Percentiles rank a stretch among this genome's conserved stretches.
These are phyloP conservation scores for Pythium monospermum DNA, from an alignment of 352 stramenopile genomes.

Conservation along the genomic window DNA sequence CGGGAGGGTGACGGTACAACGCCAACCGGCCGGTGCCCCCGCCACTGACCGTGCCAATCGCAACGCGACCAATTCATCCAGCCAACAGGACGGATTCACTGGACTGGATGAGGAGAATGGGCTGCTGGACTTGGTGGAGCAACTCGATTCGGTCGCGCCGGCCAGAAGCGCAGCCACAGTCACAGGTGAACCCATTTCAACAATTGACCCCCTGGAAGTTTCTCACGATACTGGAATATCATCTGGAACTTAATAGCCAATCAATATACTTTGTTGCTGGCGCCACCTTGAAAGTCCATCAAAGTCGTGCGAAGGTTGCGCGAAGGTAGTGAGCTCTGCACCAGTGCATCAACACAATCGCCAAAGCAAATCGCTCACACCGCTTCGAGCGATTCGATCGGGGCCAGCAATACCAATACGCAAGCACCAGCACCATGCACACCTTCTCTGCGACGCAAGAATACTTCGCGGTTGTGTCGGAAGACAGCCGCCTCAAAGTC, in stretches of 20 bases:
- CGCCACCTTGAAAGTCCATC: neutral
- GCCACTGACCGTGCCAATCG: no score
- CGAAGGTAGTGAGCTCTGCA: conserved; percentile 39
- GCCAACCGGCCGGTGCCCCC: no score
- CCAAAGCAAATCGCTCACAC: conserved; percentile 3
- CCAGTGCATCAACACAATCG: conserved; percentile 39
- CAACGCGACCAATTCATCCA: neutral
- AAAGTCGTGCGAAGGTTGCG: conserved; percentile 30
- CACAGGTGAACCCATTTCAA: neutral
- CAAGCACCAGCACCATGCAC: conserved; percentile 34
- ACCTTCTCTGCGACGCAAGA: conserved; percentile 71
- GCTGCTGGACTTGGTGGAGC: conserved; percentile 22
- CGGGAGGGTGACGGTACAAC: no score
- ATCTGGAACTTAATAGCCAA: conserved; percentile 7
- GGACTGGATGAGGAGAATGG: conserved; percentile 3
- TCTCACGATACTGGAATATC: conserved; percentile 6
- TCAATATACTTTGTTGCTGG: neutral
- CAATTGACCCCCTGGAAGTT: neutral
- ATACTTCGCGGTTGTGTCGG: conserved; percentile 73
- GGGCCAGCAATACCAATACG: conserved; percentile 3
- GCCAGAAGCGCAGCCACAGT: no score
- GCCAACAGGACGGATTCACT: neutral
- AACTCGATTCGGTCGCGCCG: neutral
- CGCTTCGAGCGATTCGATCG: conserved; percentile 5
- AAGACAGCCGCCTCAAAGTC: conserved; percentile 79